A percentile compares a stretch with the other conserved stretches of the same genome.
Evolutionary conservation across 345 rosid species (phyloP).

Genomic region (Melaleuca quinquenervia): DNA sequence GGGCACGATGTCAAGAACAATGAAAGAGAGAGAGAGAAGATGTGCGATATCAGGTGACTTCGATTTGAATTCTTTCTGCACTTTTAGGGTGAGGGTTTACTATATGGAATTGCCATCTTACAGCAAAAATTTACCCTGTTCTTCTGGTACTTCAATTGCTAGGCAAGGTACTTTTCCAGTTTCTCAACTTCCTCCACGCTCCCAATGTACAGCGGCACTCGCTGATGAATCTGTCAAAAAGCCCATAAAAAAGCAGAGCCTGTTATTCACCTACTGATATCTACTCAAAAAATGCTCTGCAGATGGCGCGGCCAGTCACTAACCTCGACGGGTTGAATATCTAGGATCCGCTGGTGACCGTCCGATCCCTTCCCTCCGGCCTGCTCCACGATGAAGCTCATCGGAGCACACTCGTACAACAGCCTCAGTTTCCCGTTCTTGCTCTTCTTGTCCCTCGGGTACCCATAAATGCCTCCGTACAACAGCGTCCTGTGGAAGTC

Average conservation of each 20-base stretch:
- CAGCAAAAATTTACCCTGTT: neutral
- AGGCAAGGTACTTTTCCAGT: slow-evolving; percentile 84
- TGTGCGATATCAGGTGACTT: neutral
- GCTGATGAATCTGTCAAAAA: slow-evolving; percentile 65
- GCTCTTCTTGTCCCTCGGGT: slow-evolving; percentile 88
- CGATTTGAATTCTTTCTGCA: neutral
- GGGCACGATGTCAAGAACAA: neutral
- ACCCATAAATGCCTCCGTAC: slow-evolving; percentile 91
- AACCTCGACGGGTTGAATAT: slow-evolving; percentile 75
- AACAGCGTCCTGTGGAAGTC: slow-evolving; percentile 83
- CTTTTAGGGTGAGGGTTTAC: neutral
- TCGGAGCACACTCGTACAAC: slow-evolving; percentile 89
- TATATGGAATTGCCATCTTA: neutral
- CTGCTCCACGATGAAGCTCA: slow-evolving; percentile 94
- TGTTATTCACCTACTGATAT: neutral
- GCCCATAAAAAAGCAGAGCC: neutral
- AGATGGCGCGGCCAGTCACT: neutral
- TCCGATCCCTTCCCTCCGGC: slow-evolving; percentile 99
- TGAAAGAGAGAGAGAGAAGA: neutral
- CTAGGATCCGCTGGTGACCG: slow-evolving; percentile 74
- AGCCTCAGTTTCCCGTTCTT: slow-evolving; percentile 92
- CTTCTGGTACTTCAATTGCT: neutral
- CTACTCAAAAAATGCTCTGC: neutral
- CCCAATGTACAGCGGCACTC: slow-evolving; percentile 86
- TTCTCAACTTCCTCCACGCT: slow-evolving; percentile 88